Conservation (phyloP, 495 filamentous ascomycete genomes). For the Recurvomyces mirabilis region DNA sequence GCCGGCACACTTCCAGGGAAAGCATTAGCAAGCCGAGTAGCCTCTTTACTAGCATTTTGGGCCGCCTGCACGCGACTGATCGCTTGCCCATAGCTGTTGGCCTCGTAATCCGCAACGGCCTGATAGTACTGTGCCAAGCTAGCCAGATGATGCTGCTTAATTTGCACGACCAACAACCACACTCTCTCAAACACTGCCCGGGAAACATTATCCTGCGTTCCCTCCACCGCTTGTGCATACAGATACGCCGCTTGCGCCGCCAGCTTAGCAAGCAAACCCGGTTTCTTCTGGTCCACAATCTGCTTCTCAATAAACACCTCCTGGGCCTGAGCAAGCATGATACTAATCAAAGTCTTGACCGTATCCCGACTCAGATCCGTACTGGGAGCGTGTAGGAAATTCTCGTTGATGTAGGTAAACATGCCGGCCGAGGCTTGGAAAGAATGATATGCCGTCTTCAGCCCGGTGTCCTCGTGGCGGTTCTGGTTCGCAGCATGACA, state of each 20-base stretch:
- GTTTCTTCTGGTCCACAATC: slow-evolving; percentile 83
- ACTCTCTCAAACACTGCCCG: slow-evolving; percentile 90
- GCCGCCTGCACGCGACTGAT: slow-evolving; percentile 75
- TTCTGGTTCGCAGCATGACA: slow-evolving; percentile 92
- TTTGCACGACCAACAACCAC: slow-evolving; percentile 79
- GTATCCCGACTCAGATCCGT: slow-evolving; percentile 90
- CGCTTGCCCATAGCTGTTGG: slow-evolving; percentile 74
- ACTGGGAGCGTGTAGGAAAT: slow-evolving; percentile 93
- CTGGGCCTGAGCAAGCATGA: slow-evolving; percentile 91
- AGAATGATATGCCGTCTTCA: slow-evolving; percentile 95
- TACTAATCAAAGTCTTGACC: slow-evolving; percentile 81
- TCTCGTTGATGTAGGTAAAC: slow-evolving; percentile 99
- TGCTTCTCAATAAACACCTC: slow-evolving; percentile 97
- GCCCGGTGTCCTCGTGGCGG: slow-evolving; percentile 76
- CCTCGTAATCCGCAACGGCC: slow-evolving; percentile 80
- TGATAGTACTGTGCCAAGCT: slow-evolving; percentile 91
- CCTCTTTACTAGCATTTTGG: slow-evolving; percentile 62
- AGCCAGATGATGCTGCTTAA: slow-evolving; percentile 74
- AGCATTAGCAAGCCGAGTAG: slow-evolving; percentile 60
- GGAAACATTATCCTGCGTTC: slow-evolving; percentile 81
- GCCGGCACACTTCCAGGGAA: slow-evolving; percentile 72
- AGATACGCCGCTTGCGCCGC: slow-evolving; percentile 81
- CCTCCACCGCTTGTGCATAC: slow-evolving; percentile 77
- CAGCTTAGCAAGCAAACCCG: slow-evolving; percentile 82
- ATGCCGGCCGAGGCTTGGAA: slow-evolving; percentile 97